These are phyloP conservation scores for Sporothrix globosa DNA, from an alignment of 2,329 filamentous ascomycete species.

Conservation along the genomic window DNA sequence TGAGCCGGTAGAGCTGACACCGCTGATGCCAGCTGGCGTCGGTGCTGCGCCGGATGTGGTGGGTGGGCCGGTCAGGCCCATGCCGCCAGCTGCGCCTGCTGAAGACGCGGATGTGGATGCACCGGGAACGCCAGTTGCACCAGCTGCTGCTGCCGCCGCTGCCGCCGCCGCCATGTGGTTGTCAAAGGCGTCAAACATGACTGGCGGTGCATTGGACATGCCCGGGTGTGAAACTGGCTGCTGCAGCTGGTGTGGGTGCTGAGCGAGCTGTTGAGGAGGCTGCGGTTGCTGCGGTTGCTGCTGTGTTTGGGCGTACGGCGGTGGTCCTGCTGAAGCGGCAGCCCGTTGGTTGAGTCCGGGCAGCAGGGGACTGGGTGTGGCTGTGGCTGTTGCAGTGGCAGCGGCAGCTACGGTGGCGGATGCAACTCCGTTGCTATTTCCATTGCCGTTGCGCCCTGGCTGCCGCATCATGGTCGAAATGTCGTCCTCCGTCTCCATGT, in stretches of 20 bases:
- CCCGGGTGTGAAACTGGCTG: not conserved
- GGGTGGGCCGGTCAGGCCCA: not conserved
- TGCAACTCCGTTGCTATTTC: not conserved
- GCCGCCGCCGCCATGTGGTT: slow-evolving; percentile 2
- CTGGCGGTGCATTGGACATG: not conserved
- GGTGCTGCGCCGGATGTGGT: not conserved
- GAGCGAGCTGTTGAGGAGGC: not conserved
- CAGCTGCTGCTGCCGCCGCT: not conserved
- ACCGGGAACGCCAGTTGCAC: not conserved
- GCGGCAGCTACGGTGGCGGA: not conserved
- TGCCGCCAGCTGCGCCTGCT: not conserved
- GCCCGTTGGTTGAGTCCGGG: slow-evolving; percentile 17
- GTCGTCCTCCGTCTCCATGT: slow-evolving; percentile 37
- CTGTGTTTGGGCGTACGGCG: slow-evolving; percentile 8
- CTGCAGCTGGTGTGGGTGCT: not conserved
- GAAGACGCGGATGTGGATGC: not conserved
- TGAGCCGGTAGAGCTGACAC: not conserved
- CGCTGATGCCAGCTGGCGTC: not conserved
- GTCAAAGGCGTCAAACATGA: slow-evolving; percentile 31
- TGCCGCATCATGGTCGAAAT: slow-evolving; percentile 31
- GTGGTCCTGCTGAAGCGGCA: not conserved
- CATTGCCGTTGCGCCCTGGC: not conserved
- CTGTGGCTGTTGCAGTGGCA: not conserved
- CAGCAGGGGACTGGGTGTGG: slow-evolving; percentile 5
- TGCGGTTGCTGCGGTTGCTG: slow-evolving; percentile 2